Evolutionary conservation across 495 filamentous ascomycete species (phyloP), one percentile per base, ranked within the genome.

Genomic region (Hypomontagnella submonticulosa): DNA sequence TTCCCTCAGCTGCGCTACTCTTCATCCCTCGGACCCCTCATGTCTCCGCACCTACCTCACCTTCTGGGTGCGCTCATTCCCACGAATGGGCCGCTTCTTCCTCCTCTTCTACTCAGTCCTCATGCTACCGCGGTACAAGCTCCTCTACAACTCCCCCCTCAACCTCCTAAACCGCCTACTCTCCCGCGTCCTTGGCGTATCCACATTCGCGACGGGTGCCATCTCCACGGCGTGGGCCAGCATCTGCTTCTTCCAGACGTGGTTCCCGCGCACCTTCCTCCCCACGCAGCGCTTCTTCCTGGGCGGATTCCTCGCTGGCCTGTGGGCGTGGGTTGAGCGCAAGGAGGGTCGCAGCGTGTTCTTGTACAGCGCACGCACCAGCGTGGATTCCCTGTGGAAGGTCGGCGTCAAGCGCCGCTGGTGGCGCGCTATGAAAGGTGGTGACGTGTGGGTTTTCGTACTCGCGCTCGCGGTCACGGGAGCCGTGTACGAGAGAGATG

Each of bases 1-100:
- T 2, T 87, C 83, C 42, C 85, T 97, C 30, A 92, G 91, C 51
- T 99, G 95, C 77, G 95, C 95, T 1, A 81, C 94, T 15, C 85
- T 97, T n/a, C 95, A 99, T 75, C 94, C 95, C 0, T 78, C 83
- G 16, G 89, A 93, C 63, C 93, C 95, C 3, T 93, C 88, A 59
- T 99, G 95, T 78, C 81, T 86, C 20, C 90, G 89, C 13, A 94
- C 92, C 1, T 94, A 93, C 78, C 72, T 97, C 37, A 89, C 89
- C 50, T 92, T 93, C 74, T 89, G 90, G 80, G 82, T 96, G 36
- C 86, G 84, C 36, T 88, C 90, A 34, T 93, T 96, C 74, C 93
- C 94, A 0, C 77, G 79, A 5, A 76, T 96, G n/a, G 86, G 89
- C 0, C 88, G 90, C 16, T 86, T 94, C 77, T 85, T 97, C 73